Evolutionary conservation across 1,284 basidiomycete species (phyloP), one percentile per base, ranked within the genome.

Genomic region (Ceratobasidium sp.): DNA sequence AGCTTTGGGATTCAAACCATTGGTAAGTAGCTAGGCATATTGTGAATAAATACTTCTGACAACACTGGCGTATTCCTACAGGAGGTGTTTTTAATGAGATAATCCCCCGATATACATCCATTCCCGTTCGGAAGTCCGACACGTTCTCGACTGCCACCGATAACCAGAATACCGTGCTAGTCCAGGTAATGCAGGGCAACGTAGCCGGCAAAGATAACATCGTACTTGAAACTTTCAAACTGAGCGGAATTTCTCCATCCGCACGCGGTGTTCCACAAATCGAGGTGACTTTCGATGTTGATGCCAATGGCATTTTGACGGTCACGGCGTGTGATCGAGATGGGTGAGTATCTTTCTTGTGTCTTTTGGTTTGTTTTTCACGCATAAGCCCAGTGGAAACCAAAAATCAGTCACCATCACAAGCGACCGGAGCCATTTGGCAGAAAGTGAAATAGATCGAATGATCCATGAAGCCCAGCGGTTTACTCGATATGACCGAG

Each of bases 401-500:
- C 91, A 91, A 12, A 92, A 96, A 85, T 93, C 92, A 17, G 95
- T 96, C 83, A 94, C 93, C 52, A 96, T 96, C 85, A 95, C 90
- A 80, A 95, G 95, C 85, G 92, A 94, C 83, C 93, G 93, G 10
- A 12, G n/a, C n/a, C 28, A 61, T 1, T 61, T 61, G 90, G 89
- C 44, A 90, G 92, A 78, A 94, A 96, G 82, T 33, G 96, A 96
- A 81, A 96, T 96, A 82, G 94, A 96, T 83, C 93, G 94, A 79
- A 96, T 96, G 95, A 93, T 97, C 80, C 89, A 87, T 75, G 96
- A 97, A 83, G 95, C 95, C 20, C 94, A 96, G 87, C 92, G 96
- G 82, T 97, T 93, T 81, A 94, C 93, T 38, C 88, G 91, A 26
- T 92, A 94, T 86, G 95, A 97, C 82, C 95, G 96, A 82, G 91